Conservation (phyloP, 2,329 filamentous ascomycete genomes). For the Macrophomina pseudophaseolina region DNA sequence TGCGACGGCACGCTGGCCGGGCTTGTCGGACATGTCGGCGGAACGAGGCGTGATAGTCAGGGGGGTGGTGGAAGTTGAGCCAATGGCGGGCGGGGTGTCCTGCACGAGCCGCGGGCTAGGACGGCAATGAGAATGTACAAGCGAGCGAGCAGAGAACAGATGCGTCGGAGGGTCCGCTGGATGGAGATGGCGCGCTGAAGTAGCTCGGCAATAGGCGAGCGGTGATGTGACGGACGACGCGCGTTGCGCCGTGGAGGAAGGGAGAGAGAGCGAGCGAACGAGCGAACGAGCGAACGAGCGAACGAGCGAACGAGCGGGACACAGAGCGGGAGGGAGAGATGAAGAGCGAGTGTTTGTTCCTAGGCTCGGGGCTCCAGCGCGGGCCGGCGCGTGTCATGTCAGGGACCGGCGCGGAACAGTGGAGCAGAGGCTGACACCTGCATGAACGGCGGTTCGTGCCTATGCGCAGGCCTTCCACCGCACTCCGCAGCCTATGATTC, state of each 20-base stretch:
- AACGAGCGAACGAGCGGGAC: too few species aligned
- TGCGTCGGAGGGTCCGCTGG: not conserved
- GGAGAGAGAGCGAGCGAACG: not conserved
- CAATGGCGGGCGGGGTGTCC: not conserved
- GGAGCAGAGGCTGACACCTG: not conserved
- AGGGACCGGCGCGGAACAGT: not conserved
- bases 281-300: too few species aligned
- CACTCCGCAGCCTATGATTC: too few species aligned
- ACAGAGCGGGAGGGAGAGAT: too few species aligned
- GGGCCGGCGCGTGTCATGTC: conserved; percentile 4
- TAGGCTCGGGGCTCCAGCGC: not conserved
- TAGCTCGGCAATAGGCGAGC: too few species aligned
- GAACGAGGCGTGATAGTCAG: not conserved
- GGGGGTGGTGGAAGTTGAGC: not conserved
- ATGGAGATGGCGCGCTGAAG: not conserved
- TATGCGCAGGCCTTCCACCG: not conserved
- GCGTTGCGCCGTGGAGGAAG: not conserved
- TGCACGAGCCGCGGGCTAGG: conserved; percentile 10
- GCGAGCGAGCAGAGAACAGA: not conserved
- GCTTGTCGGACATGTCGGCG: conserved; percentile 8
- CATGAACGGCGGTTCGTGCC: not conserved
- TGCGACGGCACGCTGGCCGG: conserved; percentile 5
- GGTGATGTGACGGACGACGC: not conserved
- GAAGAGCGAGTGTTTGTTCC: too few species aligned
- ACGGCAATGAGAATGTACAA: not conserved